phyloP scores from a whole-genome alignment of 2,329 filamentous ascomycete species.

The Trichoderma semiorbis region DNA sequence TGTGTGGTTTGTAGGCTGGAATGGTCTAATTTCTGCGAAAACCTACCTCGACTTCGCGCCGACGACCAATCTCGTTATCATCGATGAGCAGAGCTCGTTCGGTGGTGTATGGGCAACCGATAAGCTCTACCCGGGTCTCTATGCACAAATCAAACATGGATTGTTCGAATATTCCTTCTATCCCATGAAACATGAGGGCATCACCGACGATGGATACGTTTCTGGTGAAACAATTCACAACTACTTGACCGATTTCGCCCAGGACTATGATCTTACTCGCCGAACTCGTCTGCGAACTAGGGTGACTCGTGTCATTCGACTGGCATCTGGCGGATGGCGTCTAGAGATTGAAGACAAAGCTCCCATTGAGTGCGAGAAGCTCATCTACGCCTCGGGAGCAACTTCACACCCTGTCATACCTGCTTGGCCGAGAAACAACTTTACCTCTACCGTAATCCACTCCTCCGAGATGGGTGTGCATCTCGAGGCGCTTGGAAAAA shows the following conservation, averaged over 20 bases:
- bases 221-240: constrained; percentile 30
- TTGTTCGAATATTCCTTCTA: constrained; percentile 35
- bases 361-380: constrained; percentile 22
- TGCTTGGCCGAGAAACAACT: constrained; percentile 22
- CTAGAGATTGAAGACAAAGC: constrained; percentile 22
- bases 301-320: constrained; percentile 19
- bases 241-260: constrained; percentile 30
- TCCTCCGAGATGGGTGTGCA: constrained; percentile 25
- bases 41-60: constrained; percentile 29
- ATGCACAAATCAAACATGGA: constrained; percentile 33
- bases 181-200: constrained; percentile 31
- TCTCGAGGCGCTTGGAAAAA: neutral
- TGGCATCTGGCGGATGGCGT: constrained; percentile 22
- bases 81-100: constrained; percentile 26
- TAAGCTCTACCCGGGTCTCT: constrained; percentile 29
- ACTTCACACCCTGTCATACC: constrained; percentile 26
- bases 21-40: constrained; percentile 26
- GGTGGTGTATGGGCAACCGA: constrained; percentile 29
- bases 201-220: constrained; percentile 28
- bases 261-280: constrained; percentile 21
- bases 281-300: constrained; percentile 22
- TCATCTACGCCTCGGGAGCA: constrained; percentile 26
- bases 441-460: constrained; percentile 29
- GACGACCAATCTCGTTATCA: constrained; percentile 24
- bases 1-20: neutral